These are phyloP conservation scores for Pseudocercospora cruenta DNA, from an alignment of 2,329 filamentous ascomycete species.

Conservation along the genomic window DNA sequence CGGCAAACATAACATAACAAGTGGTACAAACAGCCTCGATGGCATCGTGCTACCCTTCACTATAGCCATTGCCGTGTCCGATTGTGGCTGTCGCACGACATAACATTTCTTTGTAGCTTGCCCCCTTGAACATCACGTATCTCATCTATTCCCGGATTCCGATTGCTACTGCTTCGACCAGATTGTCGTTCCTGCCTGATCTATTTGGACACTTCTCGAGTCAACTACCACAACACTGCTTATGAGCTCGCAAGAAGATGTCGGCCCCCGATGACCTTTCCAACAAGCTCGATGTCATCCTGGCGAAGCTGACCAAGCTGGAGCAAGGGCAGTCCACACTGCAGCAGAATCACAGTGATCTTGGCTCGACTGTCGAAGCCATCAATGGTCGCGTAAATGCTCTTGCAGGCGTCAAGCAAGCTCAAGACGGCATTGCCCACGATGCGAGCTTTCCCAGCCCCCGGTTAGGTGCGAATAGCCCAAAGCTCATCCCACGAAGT, in stretches of 20 bases:
- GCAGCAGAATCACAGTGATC: conserved; percentile 57
- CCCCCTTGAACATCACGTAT: conserved; percentile 3
- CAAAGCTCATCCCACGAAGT: conserved; percentile 27
- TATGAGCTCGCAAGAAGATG: neutral
- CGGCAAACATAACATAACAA: conserved; percentile 14
- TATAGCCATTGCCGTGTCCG: neutral
- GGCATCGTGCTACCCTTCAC: neutral
- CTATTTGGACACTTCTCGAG: neutral
- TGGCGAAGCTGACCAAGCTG: conserved; percentile 58
- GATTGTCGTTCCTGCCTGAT: neutral
- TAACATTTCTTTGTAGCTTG: conserved; percentile 7
- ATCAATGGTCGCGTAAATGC: conserved; percentile 66
- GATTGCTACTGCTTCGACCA: neutral
- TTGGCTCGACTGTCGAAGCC: conserved; percentile 61
- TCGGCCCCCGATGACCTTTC: conserved; percentile 15
- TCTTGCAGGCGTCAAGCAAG: conserved; percentile 61
- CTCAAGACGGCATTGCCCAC: conserved; percentile 54
- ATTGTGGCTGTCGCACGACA: conserved; percentile 3
- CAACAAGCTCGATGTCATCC: conserved; percentile 55
- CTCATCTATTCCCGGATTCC: neutral
- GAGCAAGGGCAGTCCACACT: conserved; percentile 60
- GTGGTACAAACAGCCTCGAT: neutral
- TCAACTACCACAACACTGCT: neutral
- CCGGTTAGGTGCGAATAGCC: conserved; percentile 27
- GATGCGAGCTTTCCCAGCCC: conserved; percentile 36